phyloP scores from a whole-genome alignment of 345 rosid genomes.

The Citrus glauca region DNA sequence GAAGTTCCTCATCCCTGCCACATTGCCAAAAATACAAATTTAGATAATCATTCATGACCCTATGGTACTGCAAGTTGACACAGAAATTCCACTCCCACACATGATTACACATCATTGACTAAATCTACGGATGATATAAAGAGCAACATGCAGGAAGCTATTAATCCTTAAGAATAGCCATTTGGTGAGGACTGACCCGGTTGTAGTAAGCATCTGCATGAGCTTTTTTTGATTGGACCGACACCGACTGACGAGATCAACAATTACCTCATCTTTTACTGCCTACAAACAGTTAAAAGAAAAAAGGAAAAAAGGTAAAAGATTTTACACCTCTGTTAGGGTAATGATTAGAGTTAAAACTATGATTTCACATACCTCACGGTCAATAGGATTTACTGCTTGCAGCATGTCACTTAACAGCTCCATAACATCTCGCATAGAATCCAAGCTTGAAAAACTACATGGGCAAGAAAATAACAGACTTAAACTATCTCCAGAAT shows the following conservation, averaged over 20 bases:
- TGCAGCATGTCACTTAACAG: conserved; percentile 88
- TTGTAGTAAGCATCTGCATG: conserved; percentile 91
- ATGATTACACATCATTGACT: neutral
- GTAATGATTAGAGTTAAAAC: neutral
- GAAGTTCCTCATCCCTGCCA: conserved; percentile 87
- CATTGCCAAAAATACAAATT: conserved; percentile 14
- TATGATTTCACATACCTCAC: conserved; percentile 39
- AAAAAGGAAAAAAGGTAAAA: conserved; percentile 8
- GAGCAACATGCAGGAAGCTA: conserved; percentile 1
- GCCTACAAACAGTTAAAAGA: conserved; percentile 44
- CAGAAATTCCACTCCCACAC: neutral
- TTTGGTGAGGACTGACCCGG: conserved; percentile 55
- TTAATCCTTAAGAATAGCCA: neutral
- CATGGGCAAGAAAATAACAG: conserved; percentile 13
- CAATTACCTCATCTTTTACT: conserved; percentile 89
- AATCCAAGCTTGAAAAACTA: conserved; percentile 78
- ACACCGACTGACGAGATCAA: conserved; percentile 76
- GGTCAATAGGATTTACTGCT: conserved; percentile 76
- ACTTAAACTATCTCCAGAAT: neutral
- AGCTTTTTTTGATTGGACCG: conserved; percentile 87
- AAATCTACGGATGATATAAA: neutral
- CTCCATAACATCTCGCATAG: conserved; percentile 81
- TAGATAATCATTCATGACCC: neutral
- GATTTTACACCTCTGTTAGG: neutral
- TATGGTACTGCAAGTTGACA: neutral